Evolutionary conservation across 2,329 filamentous ascomycete species (phyloP).

Genomic region (Penicillium occitanis): DNA sequence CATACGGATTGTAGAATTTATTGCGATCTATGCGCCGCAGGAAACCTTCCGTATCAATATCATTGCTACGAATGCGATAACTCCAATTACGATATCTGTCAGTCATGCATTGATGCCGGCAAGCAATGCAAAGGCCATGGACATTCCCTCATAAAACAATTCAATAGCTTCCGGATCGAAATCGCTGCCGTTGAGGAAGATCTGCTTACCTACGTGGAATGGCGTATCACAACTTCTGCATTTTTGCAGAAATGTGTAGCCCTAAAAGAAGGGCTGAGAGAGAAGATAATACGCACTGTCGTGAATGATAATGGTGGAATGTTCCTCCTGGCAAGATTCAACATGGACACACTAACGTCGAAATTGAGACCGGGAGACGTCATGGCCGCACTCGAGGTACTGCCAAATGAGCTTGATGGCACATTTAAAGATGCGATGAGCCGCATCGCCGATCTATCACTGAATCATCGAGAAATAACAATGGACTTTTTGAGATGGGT

Average conservation of each 20-base stretch:
- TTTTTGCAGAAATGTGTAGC: conserved; percentile 5
- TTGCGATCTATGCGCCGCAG: background rate
- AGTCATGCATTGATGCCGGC: background rate
- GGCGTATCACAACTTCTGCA: conserved; percentile 9
- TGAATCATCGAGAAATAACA: background rate
- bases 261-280: conserved; percentile 2
- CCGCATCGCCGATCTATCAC: background rate
- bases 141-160: conserved; percentile 2
- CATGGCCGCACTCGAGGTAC: conserved; percentile 5
- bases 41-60: background rate
- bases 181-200: conserved; percentile 6
- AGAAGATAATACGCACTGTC: background rate
- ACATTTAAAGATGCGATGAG: conserved; percentile 5
- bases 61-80: background rate
- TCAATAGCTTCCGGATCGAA: conserved; percentile 1
- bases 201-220: conserved; percentile 6
- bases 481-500: conserved; percentile 11
- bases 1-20: background rate
- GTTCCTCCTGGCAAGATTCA: conserved; percentile 1
- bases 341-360: conserved; percentile 2
- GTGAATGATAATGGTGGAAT: conserved; percentile 5
- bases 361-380: conserved; percentile 1
- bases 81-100: background rate
- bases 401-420: conserved; percentile 9
- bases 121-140: background rate